Percentiles rank a stretch among this genome's conserved stretches.
Evolutionary conservation across 352 stramenopile genomes (phyloP).

Genomic region (Blastocystis sp.): DNA sequence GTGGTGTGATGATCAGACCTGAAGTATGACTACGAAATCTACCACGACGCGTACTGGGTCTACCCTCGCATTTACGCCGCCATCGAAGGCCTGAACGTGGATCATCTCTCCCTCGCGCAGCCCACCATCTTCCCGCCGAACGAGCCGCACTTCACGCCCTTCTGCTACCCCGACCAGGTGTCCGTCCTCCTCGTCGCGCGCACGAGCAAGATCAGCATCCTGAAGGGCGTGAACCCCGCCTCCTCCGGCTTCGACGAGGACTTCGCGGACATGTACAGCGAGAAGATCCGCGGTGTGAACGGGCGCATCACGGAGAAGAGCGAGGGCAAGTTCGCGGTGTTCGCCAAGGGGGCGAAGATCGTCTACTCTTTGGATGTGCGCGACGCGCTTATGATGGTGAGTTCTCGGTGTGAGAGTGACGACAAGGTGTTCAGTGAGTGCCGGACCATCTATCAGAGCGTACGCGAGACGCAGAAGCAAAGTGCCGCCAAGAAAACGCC

Average conservation of each 20-base stretch:
- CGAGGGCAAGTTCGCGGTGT: constrained; percentile 51
- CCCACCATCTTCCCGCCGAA: neutral
- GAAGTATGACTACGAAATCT: constrained; percentile 36
- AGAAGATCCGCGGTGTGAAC: constrained; percentile 49
- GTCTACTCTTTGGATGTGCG: constrained; percentile 58
- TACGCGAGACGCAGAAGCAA: neutral
- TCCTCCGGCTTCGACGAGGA: constrained; percentile 60
- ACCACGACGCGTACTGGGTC: constrained; percentile 8
- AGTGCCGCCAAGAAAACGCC: neutral
- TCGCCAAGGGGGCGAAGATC: constrained; percentile 55
- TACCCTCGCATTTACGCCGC: constrained; percentile 42
- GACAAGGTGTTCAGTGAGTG: constrained; percentile 22
- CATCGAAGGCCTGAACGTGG: constrained; percentile 22
- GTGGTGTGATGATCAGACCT: neutral
- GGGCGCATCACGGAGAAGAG: constrained; percentile 50
- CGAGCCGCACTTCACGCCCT: constrained; percentile 19
- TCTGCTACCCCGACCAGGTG: neutral
- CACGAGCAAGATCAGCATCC: constrained; percentile 29
- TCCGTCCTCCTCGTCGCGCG: constrained; percentile 17
- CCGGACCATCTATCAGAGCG: neutral
- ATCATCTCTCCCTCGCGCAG: constrained; percentile 19
- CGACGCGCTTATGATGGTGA: constrained; percentile 39
- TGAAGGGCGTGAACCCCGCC: constrained; percentile 49
- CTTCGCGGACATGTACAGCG: constrained; percentile 59
- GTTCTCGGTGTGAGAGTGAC: neutral